These are phyloP conservation scores for Penicillium frequentans DNA, from an alignment of 2,329 filamentous ascomycete species.

Conservation along the genomic window DNA sequence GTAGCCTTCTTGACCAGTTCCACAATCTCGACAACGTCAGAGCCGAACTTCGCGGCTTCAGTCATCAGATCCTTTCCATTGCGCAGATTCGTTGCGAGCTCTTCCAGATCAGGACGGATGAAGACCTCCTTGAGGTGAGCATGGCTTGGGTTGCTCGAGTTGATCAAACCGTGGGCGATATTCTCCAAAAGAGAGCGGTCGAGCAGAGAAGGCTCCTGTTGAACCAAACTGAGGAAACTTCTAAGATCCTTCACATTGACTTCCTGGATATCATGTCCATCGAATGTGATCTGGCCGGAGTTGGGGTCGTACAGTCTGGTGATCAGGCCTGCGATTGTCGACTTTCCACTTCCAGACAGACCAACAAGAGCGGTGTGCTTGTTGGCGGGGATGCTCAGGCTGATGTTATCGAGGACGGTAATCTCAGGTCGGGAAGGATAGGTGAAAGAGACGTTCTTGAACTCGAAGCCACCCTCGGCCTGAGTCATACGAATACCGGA, in stretches of 20 bases:
- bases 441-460: slow-evolving; percentile 37
- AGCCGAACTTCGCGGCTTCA: slow-evolving; percentile 46
- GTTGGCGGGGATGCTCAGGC: slow-evolving; percentile 37
- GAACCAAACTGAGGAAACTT: slow-evolving; percentile 24
- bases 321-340: slow-evolving; percentile 62
- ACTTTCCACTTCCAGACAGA: slow-evolving; percentile 59
- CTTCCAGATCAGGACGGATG: slow-evolving; percentile 50
- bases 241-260: slow-evolving; percentile 50
- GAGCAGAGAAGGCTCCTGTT: slow-evolving; percentile 25
- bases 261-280: slow-evolving; percentile 59
- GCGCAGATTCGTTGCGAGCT: slow-evolving; percentile 46
- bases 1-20: slow-evolving; percentile 43
- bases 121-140: slow-evolving; percentile 35
- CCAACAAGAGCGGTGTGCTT: slow-evolving; percentile 57
- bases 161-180: slow-evolving; percentile 47
- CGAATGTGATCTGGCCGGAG: slow-evolving; percentile 63
- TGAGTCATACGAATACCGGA: slow-evolving; percentile 22
- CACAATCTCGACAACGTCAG: slow-evolving; percentile 53
- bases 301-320: slow-evolving; percentile 67
- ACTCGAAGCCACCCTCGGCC: slow-evolving; percentile 33
- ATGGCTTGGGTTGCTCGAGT: slow-evolving; percentile 28
- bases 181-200: slow-evolving; percentile 25
- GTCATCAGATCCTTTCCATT: slow-evolving; percentile 50
- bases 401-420: slow-evolving; percentile 28
- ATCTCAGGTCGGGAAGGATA: slow-evolving; percentile 33